Base-by-base conservation (phyloP, 116 monocot genomes). In the Thalassia testudinum region DNA sequence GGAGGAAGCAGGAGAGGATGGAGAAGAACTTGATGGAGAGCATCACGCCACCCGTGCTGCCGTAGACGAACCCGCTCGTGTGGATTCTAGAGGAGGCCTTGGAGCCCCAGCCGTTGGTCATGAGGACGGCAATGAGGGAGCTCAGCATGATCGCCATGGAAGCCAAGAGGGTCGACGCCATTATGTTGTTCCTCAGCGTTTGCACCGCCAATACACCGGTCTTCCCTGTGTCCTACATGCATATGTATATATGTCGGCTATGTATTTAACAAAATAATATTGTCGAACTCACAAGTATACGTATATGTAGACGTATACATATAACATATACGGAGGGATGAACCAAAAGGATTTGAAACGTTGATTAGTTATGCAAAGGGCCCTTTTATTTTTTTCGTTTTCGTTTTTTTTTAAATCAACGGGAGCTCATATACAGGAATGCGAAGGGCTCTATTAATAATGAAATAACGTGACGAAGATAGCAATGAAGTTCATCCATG, bases 111-210 rank as follows among this genome's bases (percentile, higher is more conserved):
- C 64, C 26, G 52, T 57, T 59, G 51, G 56, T 78, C 78, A 85
- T 81, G 18, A 85, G 68, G 0, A 73, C 74, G 40, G 75, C 70
- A 58, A 82, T 78, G 26, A 77, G 48, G 2, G 82, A 82, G 65
- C 65, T 30, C 15, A 82, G 78, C 60, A 65, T 77, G 77, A 85
- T 79, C 40, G 85, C 76, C 13, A 64, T 76, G 22, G 80, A 67
- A 4, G 85, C 85, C 23, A 85, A 37, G 17, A 85, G 53, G 11
- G 85, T 85, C 48, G 85, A 85, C 21, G 85, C 85, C 85, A 85
- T 85, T 27, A 85, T 80, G 71, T 74, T 80, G 77, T 85, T 85
- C 43, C 85, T 16, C 34, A 85, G 61, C 14, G 79, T 79, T 44
- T 85, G 85, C 13, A 85, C 79, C 1, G 85, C 79, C 40, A 85